Evolutionary conservation across 2,329 filamentous ascomycete genomes (phyloP).

Genomic region (Remersonia thermophila): DNA sequence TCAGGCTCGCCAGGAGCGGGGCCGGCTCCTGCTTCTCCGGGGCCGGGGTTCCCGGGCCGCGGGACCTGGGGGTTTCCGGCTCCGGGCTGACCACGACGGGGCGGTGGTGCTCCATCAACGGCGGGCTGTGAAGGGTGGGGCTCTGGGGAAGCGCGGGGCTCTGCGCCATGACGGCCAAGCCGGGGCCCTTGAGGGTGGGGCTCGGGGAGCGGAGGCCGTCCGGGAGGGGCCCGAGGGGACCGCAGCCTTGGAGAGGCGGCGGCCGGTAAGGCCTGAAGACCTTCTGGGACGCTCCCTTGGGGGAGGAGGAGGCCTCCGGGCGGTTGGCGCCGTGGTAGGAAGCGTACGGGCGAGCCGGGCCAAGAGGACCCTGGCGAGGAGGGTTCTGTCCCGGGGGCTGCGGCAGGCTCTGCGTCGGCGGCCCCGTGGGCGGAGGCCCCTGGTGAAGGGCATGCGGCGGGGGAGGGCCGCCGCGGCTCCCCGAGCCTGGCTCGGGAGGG

Average conservation of each 20-base stretch:
- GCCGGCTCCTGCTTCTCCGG: slow-evolving; percentile 16
- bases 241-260: slow-evolving; percentile 10
- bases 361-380: slow-evolving; percentile 7
- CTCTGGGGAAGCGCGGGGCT: slow-evolving; percentile 1
- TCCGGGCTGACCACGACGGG: slow-evolving; percentile 3
- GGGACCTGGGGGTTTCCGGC: slow-evolving; percentile 1
- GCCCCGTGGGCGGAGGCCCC: slow-evolving; percentile 15
- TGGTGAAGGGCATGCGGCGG: slow-evolving; percentile 7
- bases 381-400: slow-evolving; percentile 11
- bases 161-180: slow-evolving; percentile 2
- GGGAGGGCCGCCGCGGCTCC: neutral
- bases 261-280: slow-evolving; percentile 5
- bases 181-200: slow-evolving; percentile 4
- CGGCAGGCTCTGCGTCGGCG: slow-evolving; percentile 16
- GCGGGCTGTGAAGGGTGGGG: slow-evolving; percentile 2
- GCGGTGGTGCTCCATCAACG: slow-evolving; percentile 1
- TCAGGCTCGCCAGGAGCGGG: slow-evolving; percentile 24
- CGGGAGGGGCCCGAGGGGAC: slow-evolving; percentile 13
- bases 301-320: neutral
- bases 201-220: slow-evolving; percentile 7
- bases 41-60: slow-evolving; percentile 4
- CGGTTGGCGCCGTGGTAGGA: neutral
- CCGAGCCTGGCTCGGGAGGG: slow-evolving; percentile 6
- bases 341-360: neutral
- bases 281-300: neutral